phyloP scores from a whole-genome alignment of 352 stramenopile species.

The Phytophthora melonis region DNA sequence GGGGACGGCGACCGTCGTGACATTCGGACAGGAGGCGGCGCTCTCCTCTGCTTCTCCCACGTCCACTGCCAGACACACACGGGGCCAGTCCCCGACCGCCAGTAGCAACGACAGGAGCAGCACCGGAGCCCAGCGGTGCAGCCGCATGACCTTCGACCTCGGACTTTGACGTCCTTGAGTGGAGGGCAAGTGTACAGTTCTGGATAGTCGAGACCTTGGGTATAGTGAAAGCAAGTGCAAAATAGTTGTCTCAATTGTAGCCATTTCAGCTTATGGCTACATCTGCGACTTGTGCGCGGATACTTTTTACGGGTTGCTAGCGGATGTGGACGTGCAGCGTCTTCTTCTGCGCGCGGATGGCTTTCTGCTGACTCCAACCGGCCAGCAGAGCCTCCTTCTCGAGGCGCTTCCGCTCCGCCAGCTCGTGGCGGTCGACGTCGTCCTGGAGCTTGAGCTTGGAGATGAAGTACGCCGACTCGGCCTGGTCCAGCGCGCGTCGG shows the following conservation, averaged over 20 bases:
- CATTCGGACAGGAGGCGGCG: constrained; percentile 38
- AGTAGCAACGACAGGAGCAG: constrained; percentile 19
- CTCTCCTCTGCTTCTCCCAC: constrained; percentile 38
- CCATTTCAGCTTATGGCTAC: constrained; percentile 14
- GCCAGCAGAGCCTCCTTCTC: constrained; percentile 52
- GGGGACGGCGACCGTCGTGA: constrained; percentile 37
- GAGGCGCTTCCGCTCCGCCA: constrained; percentile 33
- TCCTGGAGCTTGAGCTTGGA: constrained; percentile 52
- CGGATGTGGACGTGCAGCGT: constrained; percentile 22
- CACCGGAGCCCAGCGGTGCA: neutral
- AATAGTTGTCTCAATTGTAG: constrained; percentile 1
- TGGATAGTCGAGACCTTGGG: constrained; percentile 2
- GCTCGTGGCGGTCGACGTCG: constrained; percentile 38
- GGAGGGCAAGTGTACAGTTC: constrained; percentile 10
- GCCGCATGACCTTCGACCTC: neutral
- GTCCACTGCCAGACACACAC: constrained; percentile 25
- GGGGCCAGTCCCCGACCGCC: constrained; percentile 5
- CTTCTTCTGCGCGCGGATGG: constrained; percentile 39
- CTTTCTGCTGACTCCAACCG: constrained; percentile 61
- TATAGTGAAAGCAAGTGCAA: constrained; percentile 24
- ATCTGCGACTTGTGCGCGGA: constrained; percentile 23
- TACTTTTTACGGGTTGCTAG: neutral
- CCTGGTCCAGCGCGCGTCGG: constrained; percentile 51
- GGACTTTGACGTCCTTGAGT: neutral
- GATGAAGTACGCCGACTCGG: constrained; percentile 68